Conservation (phyloP, 2,329 filamentous ascomycete genomes). For the Plectosphaerella sp. region DNA sequence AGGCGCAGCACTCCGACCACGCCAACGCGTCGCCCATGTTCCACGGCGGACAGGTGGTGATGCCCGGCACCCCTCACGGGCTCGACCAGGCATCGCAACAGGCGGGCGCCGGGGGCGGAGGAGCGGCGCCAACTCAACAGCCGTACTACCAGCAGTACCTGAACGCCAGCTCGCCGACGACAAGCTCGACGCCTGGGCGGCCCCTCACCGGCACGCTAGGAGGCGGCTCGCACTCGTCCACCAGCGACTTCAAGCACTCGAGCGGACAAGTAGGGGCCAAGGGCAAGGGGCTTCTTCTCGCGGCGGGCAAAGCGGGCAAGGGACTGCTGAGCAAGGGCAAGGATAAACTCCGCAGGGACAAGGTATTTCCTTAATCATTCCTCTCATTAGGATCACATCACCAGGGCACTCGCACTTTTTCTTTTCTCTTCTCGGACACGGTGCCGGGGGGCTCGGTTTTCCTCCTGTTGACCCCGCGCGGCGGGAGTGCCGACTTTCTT, state of each 20-base stretch:
- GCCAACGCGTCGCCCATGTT: constrained; percentile 29
- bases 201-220: constrained; percentile 30
- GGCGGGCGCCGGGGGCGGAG: constrained; percentile 5
- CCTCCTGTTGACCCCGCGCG: neutral
- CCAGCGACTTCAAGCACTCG: constrained; percentile 47
- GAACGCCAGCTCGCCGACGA: constrained; percentile 37
- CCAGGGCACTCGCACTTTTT: constrained; percentile 17
- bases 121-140: constrained; percentile 25
- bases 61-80: constrained; percentile 4
- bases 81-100: constrained; percentile 18
- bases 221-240: constrained; percentile 29
- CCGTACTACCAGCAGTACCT: constrained; percentile 55
- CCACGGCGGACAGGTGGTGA: constrained; percentile 1
- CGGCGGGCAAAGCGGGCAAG: constrained; percentile 84
- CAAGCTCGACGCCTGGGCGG: constrained; percentile 20
- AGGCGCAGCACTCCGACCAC: constrained; percentile 43
- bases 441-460: neutral
- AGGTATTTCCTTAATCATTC: constrained; percentile 73
- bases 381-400: constrained; percentile 17
- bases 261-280: constrained; percentile 69
- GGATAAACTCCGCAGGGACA: constrained; percentile 76
- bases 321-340: constrained; percentile 88
- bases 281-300: constrained; percentile 84
- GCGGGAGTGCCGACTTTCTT: too few species aligned
- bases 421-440: constrained; percentile 2